Evolutionary conservation across 371 early-diverging fungal genomes (phyloP).

Genomic region (Catenaria anguillulae): DNA sequence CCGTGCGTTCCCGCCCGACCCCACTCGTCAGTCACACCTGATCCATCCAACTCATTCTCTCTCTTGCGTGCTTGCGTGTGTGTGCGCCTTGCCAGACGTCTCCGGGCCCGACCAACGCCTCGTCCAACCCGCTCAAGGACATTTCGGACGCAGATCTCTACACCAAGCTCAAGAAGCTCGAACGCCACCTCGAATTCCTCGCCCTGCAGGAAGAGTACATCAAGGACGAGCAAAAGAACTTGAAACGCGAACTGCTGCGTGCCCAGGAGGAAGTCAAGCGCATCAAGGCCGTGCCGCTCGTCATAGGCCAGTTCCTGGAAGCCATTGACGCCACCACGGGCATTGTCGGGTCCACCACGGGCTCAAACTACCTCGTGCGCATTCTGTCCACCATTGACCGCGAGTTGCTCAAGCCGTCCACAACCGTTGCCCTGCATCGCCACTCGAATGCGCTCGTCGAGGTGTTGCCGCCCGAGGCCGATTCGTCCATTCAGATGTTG

Average conservation of each 20-base stretch:
- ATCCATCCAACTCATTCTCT: no score
- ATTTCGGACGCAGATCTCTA: slow-evolving; percentile 67
- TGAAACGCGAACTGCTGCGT: slow-evolving; percentile 87
- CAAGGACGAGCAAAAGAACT: slow-evolving; percentile 94
- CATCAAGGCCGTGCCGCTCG: slow-evolving; percentile 96
- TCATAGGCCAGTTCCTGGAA: slow-evolving; percentile 98
- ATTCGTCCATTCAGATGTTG: slow-evolving; percentile 90
- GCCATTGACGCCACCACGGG: slow-evolving; percentile 97
- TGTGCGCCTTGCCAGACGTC: no score
- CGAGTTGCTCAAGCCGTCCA: slow-evolving; percentile 93
- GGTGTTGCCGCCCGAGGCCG: slow-evolving; percentile 93
- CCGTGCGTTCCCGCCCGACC: background rate
- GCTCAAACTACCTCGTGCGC: slow-evolving; percentile 90
- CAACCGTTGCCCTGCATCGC: slow-evolving; percentile 95
- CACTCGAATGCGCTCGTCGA: slow-evolving; percentile 97
- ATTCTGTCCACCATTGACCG: slow-evolving; percentile 97
- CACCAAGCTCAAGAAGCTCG: slow-evolving; percentile 82
- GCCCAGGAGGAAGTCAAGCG: slow-evolving; percentile 98
- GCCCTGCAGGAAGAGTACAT: slow-evolving; percentile 98
- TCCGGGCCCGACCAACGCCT: no score
- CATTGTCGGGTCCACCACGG: slow-evolving; percentile 95
- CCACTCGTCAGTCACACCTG: background rate
- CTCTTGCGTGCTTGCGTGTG: no score
- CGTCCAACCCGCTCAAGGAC: slow-evolving; percentile 8
- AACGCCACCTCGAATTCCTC: slow-evolving; percentile 88